Percentiles rank a stretch among this genome's conserved stretches.
phyloP scores from a whole-genome alignment of 352 stramenopile genomes.

The Globisporangium nagaii region DNA sequence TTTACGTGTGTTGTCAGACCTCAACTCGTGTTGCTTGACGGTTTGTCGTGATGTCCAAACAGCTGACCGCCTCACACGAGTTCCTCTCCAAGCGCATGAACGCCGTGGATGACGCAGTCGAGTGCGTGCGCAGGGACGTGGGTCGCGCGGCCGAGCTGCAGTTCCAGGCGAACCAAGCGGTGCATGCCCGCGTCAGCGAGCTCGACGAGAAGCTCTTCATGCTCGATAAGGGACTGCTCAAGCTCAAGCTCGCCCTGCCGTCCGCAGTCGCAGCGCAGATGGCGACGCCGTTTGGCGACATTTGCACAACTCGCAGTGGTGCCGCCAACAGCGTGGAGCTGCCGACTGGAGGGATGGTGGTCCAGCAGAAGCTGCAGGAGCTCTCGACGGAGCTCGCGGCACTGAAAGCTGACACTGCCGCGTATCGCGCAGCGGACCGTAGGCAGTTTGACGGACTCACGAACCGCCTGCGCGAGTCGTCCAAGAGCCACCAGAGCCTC shows the following conservation, averaged over 20 bases:
- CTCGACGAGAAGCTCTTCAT: constrained; percentile 57
- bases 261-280: constrained; percentile 35
- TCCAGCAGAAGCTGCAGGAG: constrained; percentile 37
- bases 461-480: constrained; percentile 45
- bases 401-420: constrained; percentile 34
- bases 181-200: constrained; percentile 21
- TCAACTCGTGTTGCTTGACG: not conserved
- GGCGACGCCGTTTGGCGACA: constrained; percentile 11
- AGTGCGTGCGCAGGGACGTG: constrained; percentile 32
- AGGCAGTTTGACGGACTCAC: constrained; percentile 60
- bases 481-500: constrained; percentile 32
- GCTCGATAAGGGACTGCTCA: constrained; percentile 65
- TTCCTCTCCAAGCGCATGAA: constrained; percentile 35
- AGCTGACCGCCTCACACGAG: constrained; percentile 24
- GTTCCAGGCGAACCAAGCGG: constrained; percentile 14
- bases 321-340: constrained; percentile 8
- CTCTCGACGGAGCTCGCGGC: constrained; percentile 25
- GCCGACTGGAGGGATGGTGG: constrained; percentile 11
- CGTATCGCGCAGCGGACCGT: constrained; percentile 39
- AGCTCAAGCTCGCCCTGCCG: constrained; percentile 50
- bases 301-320: not conserved
- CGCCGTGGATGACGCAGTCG: constrained; percentile 35
- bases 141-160: constrained; percentile 25
- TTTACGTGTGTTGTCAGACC: constrained; percentile 4
- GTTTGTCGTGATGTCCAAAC: no score